A percentile compares a stretch with the other conserved stretches of the same genome.
These are phyloP conservation scores for Kodamaea derodonti DNA, from an alignment of 1,139 yeast genomes.

Conservation along the genomic window DNA sequence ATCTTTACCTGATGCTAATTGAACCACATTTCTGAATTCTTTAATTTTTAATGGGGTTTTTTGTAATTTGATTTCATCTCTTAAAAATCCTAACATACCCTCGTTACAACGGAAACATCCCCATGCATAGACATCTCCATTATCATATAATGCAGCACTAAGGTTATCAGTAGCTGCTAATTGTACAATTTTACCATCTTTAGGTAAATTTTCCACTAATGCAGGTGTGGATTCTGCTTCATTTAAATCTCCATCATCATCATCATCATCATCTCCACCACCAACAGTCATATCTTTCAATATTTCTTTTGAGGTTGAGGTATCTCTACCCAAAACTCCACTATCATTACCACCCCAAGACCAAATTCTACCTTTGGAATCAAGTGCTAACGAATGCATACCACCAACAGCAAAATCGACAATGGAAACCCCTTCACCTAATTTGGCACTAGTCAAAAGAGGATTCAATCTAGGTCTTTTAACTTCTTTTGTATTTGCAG, in stretches of 20 bases:
- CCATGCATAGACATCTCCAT: constrained; percentile 95
- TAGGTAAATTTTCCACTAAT: constrained; percentile 65
- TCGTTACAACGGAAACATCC: constrained; percentile 94
- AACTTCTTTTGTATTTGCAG: constrained; percentile 82
- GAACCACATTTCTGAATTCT: constrained; percentile 68
- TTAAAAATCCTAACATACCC: constrained; percentile 81
- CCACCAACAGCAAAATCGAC: constrained; percentile 94
- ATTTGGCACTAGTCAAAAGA: constrained; percentile 53
- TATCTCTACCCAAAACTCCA: constrained; percentile 86
- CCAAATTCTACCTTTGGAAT: constrained; percentile 72
- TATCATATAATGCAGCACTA: constrained; percentile 72
- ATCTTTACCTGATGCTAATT: constrained; percentile 89
- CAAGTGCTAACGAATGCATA: constrained; percentile 86
- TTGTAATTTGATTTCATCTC: constrained; percentile 58
- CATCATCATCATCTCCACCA: constrained; percentile 57
- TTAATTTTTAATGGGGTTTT: constrained; percentile 61
- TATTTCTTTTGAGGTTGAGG: constrained; percentile 58
- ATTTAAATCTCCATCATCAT: constrained; percentile 80
- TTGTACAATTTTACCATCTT: constrained; percentile 54
- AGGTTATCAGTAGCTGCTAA: constrained; percentile 92
- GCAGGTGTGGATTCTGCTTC: constrained; percentile 87
- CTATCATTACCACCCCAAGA: constrained; percentile 98
- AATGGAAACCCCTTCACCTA: constrained; percentile 44
- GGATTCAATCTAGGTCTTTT: constrained; percentile 94
- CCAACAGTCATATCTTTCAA: constrained; percentile 62